Evolutionary conservation across 2,329 filamentous ascomycete genomes (phyloP).

Genomic region (Botrytis squamosa): DNA sequence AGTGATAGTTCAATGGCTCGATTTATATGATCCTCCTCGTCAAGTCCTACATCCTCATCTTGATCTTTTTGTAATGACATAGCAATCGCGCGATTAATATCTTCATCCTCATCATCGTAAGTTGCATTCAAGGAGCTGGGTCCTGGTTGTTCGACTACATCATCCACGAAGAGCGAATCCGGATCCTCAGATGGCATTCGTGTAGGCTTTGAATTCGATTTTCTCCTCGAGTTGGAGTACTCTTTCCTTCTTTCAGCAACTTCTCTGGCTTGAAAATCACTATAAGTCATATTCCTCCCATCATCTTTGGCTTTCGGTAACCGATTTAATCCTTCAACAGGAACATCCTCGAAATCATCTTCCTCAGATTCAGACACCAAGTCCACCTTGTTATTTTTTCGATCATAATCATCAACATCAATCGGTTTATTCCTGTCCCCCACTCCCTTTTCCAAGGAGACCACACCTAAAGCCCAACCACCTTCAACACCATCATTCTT

Average conservation of each 20-base stretch:
- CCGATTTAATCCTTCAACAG: conserved; percentile 40
- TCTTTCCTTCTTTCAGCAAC: conserved; percentile 32
- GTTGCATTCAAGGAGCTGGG: conserved; percentile 19
- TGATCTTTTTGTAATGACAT: conserved; percentile 65
- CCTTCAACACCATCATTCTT: conserved; percentile 95
- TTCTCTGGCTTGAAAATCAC: conserved; percentile 34
- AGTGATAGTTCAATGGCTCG: conserved; percentile 84
- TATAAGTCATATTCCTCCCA: conserved; percentile 31
- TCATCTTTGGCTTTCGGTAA: conserved; percentile 34
- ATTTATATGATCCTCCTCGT: conserved; percentile 73
- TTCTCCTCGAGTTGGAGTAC: conserved; percentile 26
- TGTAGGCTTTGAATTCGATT: conserved; percentile 16
- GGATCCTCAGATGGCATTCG: conserved; percentile 28
- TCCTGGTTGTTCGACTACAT: conserved; percentile 21
- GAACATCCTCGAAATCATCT: conserved; percentile 48
- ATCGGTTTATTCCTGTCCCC: conserved; percentile 85
- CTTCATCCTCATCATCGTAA: conserved; percentile 21
- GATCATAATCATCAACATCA: conserved; percentile 72
- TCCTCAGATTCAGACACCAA: conserved; percentile 59
- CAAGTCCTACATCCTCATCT: conserved; percentile 40
- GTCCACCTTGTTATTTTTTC: conserved; percentile 52
- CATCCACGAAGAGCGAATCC: conserved; percentile 37
- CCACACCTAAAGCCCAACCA: conserved; percentile 92
- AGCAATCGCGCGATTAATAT: conserved; percentile 19
- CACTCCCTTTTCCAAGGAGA: conserved; percentile 77